phyloP scores from a whole-genome alignment of 2,329 filamentous ascomycete species.

The Cladorrhinum sp. region DNA sequence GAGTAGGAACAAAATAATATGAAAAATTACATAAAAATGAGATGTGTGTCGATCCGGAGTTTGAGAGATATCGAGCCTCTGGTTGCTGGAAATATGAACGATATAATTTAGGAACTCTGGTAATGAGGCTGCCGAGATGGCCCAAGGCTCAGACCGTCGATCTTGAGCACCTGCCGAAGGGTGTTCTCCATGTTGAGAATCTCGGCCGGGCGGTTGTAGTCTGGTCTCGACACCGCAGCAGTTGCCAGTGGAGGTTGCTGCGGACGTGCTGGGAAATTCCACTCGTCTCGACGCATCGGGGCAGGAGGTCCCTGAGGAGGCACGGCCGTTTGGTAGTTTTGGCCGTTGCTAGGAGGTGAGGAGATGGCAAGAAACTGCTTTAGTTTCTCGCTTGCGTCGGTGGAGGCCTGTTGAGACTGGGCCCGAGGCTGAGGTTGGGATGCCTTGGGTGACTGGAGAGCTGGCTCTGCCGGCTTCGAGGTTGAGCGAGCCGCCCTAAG shows the following conservation, averaged over 20 bases:
- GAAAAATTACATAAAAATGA: constrained; percentile 8
- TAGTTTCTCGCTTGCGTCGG: constrained; percentile 47
- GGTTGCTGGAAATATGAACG: background rate
- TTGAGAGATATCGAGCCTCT: background rate
- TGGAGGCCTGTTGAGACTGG: constrained; percentile 33
- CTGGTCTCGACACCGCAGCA: constrained; percentile 18
- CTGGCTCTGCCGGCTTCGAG: constrained; percentile 25
- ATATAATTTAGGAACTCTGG: constrained; percentile 4
- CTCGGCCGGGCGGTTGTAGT: constrained; percentile 33
- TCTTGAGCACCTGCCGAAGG: constrained; percentile 52
- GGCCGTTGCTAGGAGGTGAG: background rate
- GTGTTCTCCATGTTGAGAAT: constrained; percentile 52
- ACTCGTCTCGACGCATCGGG: background rate
- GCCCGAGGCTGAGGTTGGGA: constrained; percentile 18
- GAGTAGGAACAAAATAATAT: constrained; percentile 2
- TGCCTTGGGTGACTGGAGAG: constrained; percentile 10
- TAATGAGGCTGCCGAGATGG: background rate
- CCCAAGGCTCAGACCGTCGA: constrained; percentile 14
- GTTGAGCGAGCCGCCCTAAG: constrained; percentile 52
- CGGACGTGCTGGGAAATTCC: constrained; percentile 1
- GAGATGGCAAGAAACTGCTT: constrained; percentile 50
- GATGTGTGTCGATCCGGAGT: background rate
- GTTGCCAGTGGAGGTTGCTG: constrained; percentile 4
- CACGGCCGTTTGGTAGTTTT: background rate
- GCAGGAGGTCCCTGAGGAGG: background rate